Evolutionary conservation across 495 filamentous ascomycete species (phyloP), one percentile per base, ranked within the genome.

Genomic region (Penicillium lividum): DNA sequence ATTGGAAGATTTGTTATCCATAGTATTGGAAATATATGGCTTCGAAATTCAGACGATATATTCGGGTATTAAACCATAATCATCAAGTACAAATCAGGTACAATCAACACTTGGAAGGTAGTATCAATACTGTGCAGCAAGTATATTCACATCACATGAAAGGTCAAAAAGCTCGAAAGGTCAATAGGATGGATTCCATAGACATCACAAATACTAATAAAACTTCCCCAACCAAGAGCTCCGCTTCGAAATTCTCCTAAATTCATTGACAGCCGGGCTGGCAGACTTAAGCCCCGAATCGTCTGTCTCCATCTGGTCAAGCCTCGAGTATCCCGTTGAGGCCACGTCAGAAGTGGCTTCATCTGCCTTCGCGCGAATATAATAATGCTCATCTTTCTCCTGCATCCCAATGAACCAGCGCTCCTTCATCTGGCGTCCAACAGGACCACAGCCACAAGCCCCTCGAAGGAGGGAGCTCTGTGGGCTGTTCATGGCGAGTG

Each of bases 401-500:
- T 73, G 69, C 71, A 76, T 75, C 3, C 65, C 73, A 18, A 90
- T 80, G 54, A 77, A 79, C 85, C 86, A 91, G 11, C 77, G 75
- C 7, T 85, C 82, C 28, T 73, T 72, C 48, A 89, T 71, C 60
- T 87, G 79, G 0, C 63, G 54, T 0, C 73, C 73, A 16, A 78
- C 70, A 0, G 86, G 86, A 0, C 87, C 86, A 34, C 75, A 81
- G 16, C 86, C 88, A 71, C 87, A 89, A n/a, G 76, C 78, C 4
- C 89, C 88, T 3, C 76, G 69, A 22, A 91, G 58, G 11, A 70
- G 63, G 22, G 73, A 53, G 28, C 76, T 82, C 0, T 82, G 77
- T 22, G 89, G 89, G 44, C 81, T 85, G 65, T 90, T 90, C 30
- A 92, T 69, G 2, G 88, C 83, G 1, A 92, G 69, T 1, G 84